Evolutionary conservation across 2,329 filamentous ascomycete genomes (phyloP).

Genomic region (Fusarium globosum): DNA sequence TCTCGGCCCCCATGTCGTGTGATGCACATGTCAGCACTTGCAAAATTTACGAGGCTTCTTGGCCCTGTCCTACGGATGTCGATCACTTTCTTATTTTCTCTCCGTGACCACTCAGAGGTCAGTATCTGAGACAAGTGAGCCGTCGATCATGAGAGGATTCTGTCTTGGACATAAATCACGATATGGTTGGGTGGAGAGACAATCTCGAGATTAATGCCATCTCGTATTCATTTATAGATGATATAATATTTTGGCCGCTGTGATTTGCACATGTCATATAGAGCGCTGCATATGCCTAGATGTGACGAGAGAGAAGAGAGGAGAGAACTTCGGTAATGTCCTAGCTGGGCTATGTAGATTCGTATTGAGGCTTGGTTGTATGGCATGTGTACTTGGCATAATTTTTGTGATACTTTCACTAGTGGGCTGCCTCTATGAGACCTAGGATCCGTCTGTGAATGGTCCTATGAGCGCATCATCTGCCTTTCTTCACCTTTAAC

Average conservation of each 20-base stretch:
- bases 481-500: neutral
- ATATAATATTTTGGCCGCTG: neutral
- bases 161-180: neutral
- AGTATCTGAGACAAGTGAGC: neutral
- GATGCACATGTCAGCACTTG: constrained; percentile 28
- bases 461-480: neutral
- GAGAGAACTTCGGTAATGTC: neutral
- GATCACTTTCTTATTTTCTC: neutral
- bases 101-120: neutral
- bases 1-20: constrained; percentile 4
- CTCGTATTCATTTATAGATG: constrained; percentile 14
- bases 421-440: neutral
- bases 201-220: neutral
- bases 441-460: accelerated
- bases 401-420: neutral
- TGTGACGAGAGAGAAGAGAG: neutral
- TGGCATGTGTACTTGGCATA: neutral
- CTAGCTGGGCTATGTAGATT: neutral
- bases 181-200: constrained; percentile 12
- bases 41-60: neutral
- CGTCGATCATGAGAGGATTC: constrained; percentile 18
- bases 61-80: neutral
- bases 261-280: neutral
- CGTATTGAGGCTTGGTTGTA: neutral
- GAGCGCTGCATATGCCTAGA: neutral